phyloP scores from a whole-genome alignment of 441 rosid species.

The Bruguiera hainesii region DNA sequence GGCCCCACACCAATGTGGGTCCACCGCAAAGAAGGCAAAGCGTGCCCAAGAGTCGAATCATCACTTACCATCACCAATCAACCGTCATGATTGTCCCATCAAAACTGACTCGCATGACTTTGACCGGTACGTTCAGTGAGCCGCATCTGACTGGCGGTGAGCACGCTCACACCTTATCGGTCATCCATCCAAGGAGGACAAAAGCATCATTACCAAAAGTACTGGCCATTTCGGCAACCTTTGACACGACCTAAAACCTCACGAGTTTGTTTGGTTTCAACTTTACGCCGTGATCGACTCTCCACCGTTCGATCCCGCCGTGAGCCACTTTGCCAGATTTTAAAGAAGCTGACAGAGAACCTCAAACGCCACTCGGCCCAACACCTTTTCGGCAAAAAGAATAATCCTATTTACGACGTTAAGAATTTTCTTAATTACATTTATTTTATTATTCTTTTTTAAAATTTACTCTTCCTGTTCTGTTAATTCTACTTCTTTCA shows the following conservation, averaged over 20 bases:
- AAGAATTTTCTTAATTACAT: too few species aligned
- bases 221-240: not conserved
- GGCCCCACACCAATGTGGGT: too few species aligned
- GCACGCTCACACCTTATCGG: not conserved
- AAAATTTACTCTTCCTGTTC: too few species aligned
- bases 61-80: not conserved
- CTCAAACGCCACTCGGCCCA: too few species aligned
- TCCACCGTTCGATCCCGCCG: not conserved
- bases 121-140: slow-evolving; percentile 21
- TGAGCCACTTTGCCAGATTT: too few species aligned
- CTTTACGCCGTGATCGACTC: slow-evolving; percentile 15
- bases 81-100: slow-evolving; percentile 20
- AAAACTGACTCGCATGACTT: slow-evolving; percentile 17
- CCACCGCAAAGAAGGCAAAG: too few species aligned
- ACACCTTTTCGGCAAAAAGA: too few species aligned
- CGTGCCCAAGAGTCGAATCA: not conserved
- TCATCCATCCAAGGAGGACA: not conserved
- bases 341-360: too few species aligned
- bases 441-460: too few species aligned
- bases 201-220: slow-evolving; percentile 15
- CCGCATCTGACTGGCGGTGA: slow-evolving; percentile 24
- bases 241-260: slow-evolving; percentile 33
- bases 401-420: too few species aligned
- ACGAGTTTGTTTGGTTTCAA: slow-evolving; percentile 29
- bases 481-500: too few species aligned